Percentiles rank a stretch among this genome's conserved stretches.
These are phyloP conservation scores for Entomophthora muscae DNA, from an alignment of 371 early-diverging fungal genomes.

Conservation along the genomic window DNA sequence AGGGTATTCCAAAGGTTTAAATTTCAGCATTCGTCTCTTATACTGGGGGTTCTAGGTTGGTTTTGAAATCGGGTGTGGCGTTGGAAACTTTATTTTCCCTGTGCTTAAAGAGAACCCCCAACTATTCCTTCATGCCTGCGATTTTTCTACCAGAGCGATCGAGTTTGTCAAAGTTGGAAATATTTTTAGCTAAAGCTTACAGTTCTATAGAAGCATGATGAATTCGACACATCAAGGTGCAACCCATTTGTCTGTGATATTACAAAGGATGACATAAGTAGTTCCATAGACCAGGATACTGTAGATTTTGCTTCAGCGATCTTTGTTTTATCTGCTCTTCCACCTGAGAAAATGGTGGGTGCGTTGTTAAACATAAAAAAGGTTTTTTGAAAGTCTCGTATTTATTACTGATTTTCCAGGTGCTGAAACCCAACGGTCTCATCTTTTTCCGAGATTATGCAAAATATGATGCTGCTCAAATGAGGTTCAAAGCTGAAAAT, in stretches of 20 bases:
- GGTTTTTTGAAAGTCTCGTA: conserved; percentile 13
- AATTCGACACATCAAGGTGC: conserved; percentile 41
- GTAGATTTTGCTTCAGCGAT: conserved; percentile 62
- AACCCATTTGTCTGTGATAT: conserved; percentile 71
- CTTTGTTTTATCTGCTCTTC: conserved; percentile 73
- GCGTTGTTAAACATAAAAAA: conserved; percentile 45
- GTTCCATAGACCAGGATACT: conserved; percentile 38
- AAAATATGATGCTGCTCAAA: conserved; percentile 71
- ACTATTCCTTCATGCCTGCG: conserved; percentile 59
- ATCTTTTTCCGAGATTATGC: conserved; percentile 82
- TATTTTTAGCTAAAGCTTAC: background rate
- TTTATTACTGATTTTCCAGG: background rate
- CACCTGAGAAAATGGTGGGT: conserved; percentile 54
- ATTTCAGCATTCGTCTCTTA: background rate
- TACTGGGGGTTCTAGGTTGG: background rate
- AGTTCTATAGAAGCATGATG: conserved; percentile 22
- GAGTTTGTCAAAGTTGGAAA: conserved; percentile 44
- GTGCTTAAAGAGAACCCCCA: conserved; percentile 53
- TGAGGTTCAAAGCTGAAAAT: conserved; percentile 62
- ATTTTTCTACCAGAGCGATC: conserved; percentile 64
- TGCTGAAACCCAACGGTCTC: conserved; percentile 46
- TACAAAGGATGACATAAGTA: conserved; percentile 42
- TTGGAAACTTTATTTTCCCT: conserved; percentile 93
- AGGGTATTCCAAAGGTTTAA: background rate
- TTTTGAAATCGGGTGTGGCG: conserved; percentile 87